Conservation (phyloP, 345 rosid species). For the Populus deltoides region DNA sequence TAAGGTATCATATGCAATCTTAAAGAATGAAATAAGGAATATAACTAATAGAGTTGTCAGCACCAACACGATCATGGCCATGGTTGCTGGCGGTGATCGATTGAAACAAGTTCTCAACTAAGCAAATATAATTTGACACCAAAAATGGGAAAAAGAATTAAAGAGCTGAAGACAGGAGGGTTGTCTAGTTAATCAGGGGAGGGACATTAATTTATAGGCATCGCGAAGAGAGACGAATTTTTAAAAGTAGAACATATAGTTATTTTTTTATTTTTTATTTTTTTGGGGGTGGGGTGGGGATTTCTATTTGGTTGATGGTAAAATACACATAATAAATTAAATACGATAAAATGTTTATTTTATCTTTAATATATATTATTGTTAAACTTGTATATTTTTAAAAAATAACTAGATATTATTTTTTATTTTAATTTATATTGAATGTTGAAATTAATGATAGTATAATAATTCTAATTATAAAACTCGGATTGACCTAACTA, state of each 20-base stretch:
- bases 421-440: too few species aligned
- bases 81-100: slow-evolving; percentile 1
- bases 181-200: background rate
- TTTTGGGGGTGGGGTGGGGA: too few species aligned
- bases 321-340: too few species aligned
- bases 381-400: rapidly evolving
- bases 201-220: background rate
- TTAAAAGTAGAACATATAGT: too few species aligned
- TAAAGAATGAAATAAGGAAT: slow-evolving; percentile 30
- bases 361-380: too few species aligned
- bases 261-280: too few species aligned
- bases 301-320: too few species aligned
- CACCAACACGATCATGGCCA: slow-evolving; percentile 24
- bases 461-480: too few species aligned
- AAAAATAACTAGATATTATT: too few species aligned
- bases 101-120: background rate
- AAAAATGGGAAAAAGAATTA: background rate
- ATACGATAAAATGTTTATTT: too few species aligned
- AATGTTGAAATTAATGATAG: too few species aligned
- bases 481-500: rapidly evolving
- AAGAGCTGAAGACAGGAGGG: background rate
- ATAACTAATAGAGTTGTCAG: slow-evolving; percentile 25
- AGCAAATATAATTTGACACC: background rate
- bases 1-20: slow-evolving; percentile 48
- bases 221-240: background rate